These are phyloP conservation scores for Piper longum DNA, from an alignment of 164 flowering plant species.

Conservation along the genomic window DNA sequence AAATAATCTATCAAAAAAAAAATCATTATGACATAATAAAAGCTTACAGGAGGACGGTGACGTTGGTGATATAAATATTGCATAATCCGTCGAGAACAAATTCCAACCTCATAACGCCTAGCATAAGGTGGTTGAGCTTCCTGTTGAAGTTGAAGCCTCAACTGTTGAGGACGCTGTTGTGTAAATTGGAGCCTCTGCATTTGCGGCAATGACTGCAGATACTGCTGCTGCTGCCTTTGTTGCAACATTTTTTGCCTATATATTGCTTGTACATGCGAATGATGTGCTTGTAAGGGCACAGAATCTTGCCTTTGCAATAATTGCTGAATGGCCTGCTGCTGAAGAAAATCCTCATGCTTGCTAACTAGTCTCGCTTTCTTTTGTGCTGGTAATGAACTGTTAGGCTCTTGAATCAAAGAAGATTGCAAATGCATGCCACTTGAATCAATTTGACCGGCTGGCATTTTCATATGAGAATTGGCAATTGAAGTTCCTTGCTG, in stretches of 20 bases:
- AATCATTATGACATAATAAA: not conserved
- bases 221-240: slow-evolving; percentile 26
- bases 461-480: slow-evolving; percentile 50
- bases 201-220: slow-evolving; percentile 67
- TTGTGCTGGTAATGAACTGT: slow-evolving; percentile 42
- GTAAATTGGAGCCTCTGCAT: slow-evolving; percentile 55
- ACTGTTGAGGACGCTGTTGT: slow-evolving; percentile 59
- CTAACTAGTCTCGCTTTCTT: slow-evolving; percentile 78
- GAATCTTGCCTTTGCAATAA: slow-evolving; percentile 65
- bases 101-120: slow-evolving; percentile 61
- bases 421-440: slow-evolving; percentile 24
- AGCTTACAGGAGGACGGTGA: slow-evolving; percentile 71
- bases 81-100: slow-evolving; percentile 89
- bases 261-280: slow-evolving; percentile 67
- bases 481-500: slow-evolving; percentile 65
- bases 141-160: slow-evolving; percentile 58
- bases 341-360: slow-evolving; percentile 68
- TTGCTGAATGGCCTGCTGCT: slow-evolving; percentile 73
- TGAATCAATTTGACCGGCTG: slow-evolving; percentile 35
- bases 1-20: too few species aligned
- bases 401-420: slow-evolving; percentile 52
- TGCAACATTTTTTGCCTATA: slow-evolving; percentile 56
- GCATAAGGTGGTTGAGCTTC: slow-evolving; percentile 35
- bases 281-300: slow-evolving; percentile 51
- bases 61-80: slow-evolving; percentile 91